These are phyloP conservation scores for Phascolomyces articulosus DNA, from an alignment of 371 early-diverging fungal genomes.

Conservation along the genomic window DNA sequence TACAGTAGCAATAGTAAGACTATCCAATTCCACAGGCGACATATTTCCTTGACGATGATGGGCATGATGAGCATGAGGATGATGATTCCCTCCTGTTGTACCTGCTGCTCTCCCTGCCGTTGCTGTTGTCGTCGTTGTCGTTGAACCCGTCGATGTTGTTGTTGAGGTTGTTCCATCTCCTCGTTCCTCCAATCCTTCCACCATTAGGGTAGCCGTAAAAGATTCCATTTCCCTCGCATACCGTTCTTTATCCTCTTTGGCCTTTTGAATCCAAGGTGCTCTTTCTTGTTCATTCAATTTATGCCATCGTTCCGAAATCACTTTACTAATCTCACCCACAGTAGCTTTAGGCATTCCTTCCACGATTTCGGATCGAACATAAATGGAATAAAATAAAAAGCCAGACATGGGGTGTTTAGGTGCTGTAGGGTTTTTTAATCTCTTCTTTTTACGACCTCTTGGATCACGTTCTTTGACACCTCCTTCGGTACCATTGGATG, in stretches of 20 bases:
- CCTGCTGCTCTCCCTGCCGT: too few relatives aligned
- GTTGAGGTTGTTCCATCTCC: too few relatives aligned
- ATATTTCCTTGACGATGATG: neutral
- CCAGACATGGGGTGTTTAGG: slow-evolving; percentile 84
- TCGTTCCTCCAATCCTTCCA: neutral
- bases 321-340: slow-evolving; percentile 67
- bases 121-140: too few relatives aligned
- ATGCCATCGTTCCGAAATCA: slow-evolving; percentile 71
- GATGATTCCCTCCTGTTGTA: too few relatives aligned
- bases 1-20: slow-evolving; percentile 30
- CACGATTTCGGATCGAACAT: slow-evolving; percentile 62
- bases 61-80: too few relatives aligned
- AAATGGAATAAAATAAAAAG: slow-evolving; percentile 69
- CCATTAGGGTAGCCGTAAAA: neutral
- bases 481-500: slow-evolving; percentile 17
- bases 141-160: too few relatives aligned
- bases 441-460: slow-evolving; percentile 64
- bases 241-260: slow-evolving; percentile 71
- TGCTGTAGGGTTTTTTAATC: slow-evolving; percentile 62
- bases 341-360: slow-evolving; percentile 55
- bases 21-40: slow-evolving; percentile 24
- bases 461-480: slow-evolving; percentile 33
- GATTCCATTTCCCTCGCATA: slow-evolving; percentile 72
- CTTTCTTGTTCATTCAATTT: slow-evolving; percentile 52
- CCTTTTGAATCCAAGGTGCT: slow-evolving; percentile 63